These are phyloP conservation scores for Metschnikowia matae DNA, from an alignment of 805 yeast genomes.

Conservation along the genomic window DNA sequence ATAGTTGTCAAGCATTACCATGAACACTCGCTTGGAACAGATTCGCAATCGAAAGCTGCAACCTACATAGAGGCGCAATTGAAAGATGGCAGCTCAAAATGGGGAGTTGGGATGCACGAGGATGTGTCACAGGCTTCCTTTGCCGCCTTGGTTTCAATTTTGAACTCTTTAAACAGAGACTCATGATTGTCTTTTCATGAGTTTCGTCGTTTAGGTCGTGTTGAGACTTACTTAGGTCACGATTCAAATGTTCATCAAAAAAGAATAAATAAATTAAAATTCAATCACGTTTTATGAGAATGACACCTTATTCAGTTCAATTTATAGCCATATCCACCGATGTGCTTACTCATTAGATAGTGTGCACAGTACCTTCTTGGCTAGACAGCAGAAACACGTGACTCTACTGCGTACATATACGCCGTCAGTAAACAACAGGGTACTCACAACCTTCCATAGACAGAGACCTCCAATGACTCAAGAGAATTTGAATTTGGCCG, in stretches of 20 bases:
- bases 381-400: neutral
- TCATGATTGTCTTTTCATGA: neutral
- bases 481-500: constrained; percentile 42
- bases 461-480: constrained; percentile 23
- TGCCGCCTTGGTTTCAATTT: constrained; percentile 59
- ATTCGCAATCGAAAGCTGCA: constrained; percentile 69
- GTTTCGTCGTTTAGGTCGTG: neutral
- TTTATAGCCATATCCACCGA: neutral
- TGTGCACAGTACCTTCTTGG: too few species aligned
- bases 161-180: constrained; percentile 43
- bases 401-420: neutral
- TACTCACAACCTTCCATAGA: neutral
- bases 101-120: constrained; percentile 94
- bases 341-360: neutral
- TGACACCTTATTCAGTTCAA: neutral
- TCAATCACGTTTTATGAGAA: neutral
- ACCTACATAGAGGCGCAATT: constrained; percentile 49
- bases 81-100: constrained; percentile 30
- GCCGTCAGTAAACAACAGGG: neutral
- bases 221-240: neutral
- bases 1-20: constrained; percentile 66
- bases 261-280: neutral
- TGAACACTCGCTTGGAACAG: constrained; percentile 77
- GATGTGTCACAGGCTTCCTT: constrained; percentile 87
- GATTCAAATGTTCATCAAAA: neutral